Evolutionary conservation across 2,329 filamentous ascomycete species (phyloP).

Genomic region (Colletotrichum chlorophyti): DNA sequence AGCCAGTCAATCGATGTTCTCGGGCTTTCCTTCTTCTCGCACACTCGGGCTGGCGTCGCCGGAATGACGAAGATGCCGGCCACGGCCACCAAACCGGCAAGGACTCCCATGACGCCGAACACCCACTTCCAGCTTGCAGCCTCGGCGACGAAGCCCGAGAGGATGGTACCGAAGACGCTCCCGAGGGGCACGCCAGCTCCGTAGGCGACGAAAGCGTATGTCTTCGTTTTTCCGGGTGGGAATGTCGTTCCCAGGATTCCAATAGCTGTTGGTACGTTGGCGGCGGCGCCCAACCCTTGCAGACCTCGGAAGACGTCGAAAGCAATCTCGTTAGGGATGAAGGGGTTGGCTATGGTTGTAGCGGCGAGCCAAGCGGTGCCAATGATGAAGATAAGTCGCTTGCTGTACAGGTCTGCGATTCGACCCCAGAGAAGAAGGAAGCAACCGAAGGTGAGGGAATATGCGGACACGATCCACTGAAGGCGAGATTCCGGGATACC

Average conservation of each 20-base stretch:
- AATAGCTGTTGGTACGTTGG: constrained; percentile 74
- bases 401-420: constrained; percentile 71
- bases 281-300: constrained; percentile 72
- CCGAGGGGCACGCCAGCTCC: constrained; percentile 70
- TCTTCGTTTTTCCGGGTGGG: constrained; percentile 71
- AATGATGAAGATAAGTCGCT: constrained; percentile 68
- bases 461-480: constrained; percentile 73
- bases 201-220: constrained; percentile 72
- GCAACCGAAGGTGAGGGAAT: constrained; percentile 71
- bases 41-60: constrained; percentile 36
- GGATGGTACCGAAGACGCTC: constrained; percentile 68
- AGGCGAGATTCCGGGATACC: constrained; percentile 63
- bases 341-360: constrained; percentile 66
- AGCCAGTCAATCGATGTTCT: constrained; percentile 69
- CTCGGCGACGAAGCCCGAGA: constrained; percentile 68
- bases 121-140: constrained; percentile 72
- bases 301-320: constrained; percentile 72
- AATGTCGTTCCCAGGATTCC: constrained; percentile 74
- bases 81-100: constrained; percentile 62
- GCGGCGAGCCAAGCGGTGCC: constrained; percentile 69
- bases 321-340: constrained; percentile 70
- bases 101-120: constrained; percentile 68
- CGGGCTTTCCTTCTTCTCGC: constrained; percentile 36
- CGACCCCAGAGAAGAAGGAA: constrained; percentile 73
- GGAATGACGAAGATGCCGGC: constrained; percentile 68